phyloP scores from a whole-genome alignment of 1,139 yeast species.

The Geotrichum phurueaensis region DNA sequence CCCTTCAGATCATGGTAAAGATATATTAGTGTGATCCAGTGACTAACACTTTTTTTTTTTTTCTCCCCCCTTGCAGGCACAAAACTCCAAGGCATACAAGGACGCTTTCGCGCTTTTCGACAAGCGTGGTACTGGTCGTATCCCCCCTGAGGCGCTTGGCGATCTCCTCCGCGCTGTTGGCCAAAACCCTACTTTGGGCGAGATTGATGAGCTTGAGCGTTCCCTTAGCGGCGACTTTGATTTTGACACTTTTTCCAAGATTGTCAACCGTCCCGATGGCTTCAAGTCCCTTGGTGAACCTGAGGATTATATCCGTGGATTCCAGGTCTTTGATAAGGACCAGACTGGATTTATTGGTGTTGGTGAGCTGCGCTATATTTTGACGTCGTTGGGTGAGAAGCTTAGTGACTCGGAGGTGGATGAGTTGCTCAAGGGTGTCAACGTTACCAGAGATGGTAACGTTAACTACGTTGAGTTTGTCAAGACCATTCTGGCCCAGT shows the following conservation, averaged over 20 bases:
- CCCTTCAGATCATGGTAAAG: neutral
- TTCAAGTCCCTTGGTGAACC: conserved; percentile 88
- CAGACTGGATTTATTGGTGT: conserved; percentile 94
- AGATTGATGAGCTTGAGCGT: conserved; percentile 67
- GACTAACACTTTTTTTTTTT: neutral
- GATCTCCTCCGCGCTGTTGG: conserved; percentile 95
- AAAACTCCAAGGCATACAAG: conserved; percentile 61
- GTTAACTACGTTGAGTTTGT: conserved; percentile 92
- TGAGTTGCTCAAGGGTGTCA: conserved; percentile 91
- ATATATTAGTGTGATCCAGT: neutral
- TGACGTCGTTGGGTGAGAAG: conserved; percentile 92
- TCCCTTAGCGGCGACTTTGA: conserved; percentile 44
- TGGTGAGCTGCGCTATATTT: conserved; percentile 89
- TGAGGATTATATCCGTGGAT: conserved; percentile 94
- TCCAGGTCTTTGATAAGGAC: conserved; percentile 96
- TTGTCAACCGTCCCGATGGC: conserved; percentile 83
- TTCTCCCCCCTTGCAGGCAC: conserved; percentile 9
- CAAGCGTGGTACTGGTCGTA: conserved; percentile 91
- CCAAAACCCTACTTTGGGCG: conserved; percentile 94
- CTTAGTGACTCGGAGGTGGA: conserved; percentile 87
- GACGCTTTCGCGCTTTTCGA: conserved; percentile 97
- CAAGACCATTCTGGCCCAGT: conserved; percentile 87
- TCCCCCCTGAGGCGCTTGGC: conserved; percentile 82
- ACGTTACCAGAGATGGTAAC: conserved; percentile 87
- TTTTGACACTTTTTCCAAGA: conserved; percentile 69